These are phyloP conservation scores for Venturia pyrina DNA, from an alignment of 2,329 filamentous ascomycete genomes.

Conservation along the genomic window DNA sequence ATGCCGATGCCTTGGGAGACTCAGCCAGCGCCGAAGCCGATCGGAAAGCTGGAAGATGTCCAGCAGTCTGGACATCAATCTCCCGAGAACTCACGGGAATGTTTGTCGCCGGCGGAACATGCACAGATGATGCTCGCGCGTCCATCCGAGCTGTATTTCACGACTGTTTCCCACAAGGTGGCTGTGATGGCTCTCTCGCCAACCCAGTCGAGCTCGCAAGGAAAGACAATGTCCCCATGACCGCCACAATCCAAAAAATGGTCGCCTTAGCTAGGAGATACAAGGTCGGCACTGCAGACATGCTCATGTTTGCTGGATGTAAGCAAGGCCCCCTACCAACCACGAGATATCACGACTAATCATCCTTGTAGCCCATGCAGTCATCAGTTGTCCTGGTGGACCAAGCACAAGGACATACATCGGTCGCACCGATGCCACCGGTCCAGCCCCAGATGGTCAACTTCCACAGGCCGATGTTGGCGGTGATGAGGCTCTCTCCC, in stretches of 20 bases:
- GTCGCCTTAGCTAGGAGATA: slow-evolving; percentile 31
- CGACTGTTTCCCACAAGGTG: slow-evolving; percentile 21
- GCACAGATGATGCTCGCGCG: slow-evolving; percentile 23
- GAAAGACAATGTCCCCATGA: slow-evolving; percentile 36
- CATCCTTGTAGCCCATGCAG: slow-evolving; percentile 30
- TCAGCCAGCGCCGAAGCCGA: neutral
- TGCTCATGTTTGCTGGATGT: slow-evolving; percentile 21
- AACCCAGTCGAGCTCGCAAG: slow-evolving; percentile 28
- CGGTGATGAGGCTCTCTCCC: slow-evolving; percentile 33
- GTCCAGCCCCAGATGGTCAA: slow-evolving; percentile 10
- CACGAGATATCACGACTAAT: neutral
- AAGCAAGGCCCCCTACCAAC: slow-evolving; percentile 12
- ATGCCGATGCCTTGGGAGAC: neutral
- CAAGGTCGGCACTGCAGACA: slow-evolving; percentile 21
- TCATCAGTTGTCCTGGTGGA: slow-evolving; percentile 42
- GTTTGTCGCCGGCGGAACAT: slow-evolving; percentile 20
- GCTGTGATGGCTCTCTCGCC: slow-evolving; percentile 33
- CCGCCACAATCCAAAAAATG: slow-evolving; percentile 30
- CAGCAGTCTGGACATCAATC: slow-evolving; percentile 22
- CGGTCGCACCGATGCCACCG: slow-evolving; percentile 13
- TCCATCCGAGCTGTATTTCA: slow-evolving; percentile 28
- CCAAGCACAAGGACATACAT: slow-evolving; percentile 40
- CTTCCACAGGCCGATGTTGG: slow-evolving; percentile 27
- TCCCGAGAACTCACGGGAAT: slow-evolving; percentile 21
- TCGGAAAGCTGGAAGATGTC: slow-evolving; percentile 17